Percentiles rank a stretch among this genome's conserved stretches.
Conservation (phyloP, 805 yeast species). For the Wickerhamiella lipophila region DNA sequence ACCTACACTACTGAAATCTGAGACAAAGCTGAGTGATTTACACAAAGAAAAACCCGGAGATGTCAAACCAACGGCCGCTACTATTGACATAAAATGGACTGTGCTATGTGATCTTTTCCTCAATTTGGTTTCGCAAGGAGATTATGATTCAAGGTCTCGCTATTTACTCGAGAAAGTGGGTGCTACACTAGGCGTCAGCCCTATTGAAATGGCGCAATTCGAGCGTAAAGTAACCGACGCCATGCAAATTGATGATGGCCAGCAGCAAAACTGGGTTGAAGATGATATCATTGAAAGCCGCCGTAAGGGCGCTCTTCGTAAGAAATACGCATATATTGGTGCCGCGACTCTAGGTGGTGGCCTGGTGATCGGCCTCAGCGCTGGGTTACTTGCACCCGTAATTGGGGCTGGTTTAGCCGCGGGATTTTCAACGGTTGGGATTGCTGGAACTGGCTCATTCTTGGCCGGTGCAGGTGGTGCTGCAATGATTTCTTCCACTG, state of each 20-base stretch:
- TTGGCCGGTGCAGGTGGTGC: constrained; percentile 96
- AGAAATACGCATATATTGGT: constrained; percentile 75
- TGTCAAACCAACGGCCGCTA: constrained; percentile 24
- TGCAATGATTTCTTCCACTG: constrained; percentile 81
- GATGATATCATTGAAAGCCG: constrained; percentile 54
- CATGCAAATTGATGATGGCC: constrained; percentile 71
- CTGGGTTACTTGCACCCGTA: constrained; percentile 92
- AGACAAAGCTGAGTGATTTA: constrained; percentile 12
- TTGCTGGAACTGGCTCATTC: constrained; percentile 84
- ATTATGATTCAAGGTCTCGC: constrained; percentile 82
- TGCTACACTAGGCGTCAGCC: constrained; percentile 39
- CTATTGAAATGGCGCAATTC: constrained; percentile 71
- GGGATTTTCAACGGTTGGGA: constrained; percentile 88
- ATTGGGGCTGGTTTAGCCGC: constrained; percentile 98
- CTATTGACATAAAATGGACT: constrained; percentile 84
- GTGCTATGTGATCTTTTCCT: constrained; percentile 82
- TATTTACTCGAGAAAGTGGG: constrained; percentile 64
- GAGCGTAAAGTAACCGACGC: constrained; percentile 86
- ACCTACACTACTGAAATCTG: constrained; percentile 36
- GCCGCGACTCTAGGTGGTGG: constrained; percentile 95
- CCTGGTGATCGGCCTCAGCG: constrained; percentile 82
- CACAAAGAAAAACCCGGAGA: background rate
- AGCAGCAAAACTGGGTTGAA: constrained; percentile 69
- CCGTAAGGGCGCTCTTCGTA: constrained; percentile 50
- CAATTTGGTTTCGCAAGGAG: constrained; percentile 64